A percentile compares a stretch with the other conserved stretches of the same genome.
These are phyloP conservation scores for Lindgomyces ingoldianus DNA, from an alignment of 495 filamentous ascomycete genomes.

Conservation along the genomic window DNA sequence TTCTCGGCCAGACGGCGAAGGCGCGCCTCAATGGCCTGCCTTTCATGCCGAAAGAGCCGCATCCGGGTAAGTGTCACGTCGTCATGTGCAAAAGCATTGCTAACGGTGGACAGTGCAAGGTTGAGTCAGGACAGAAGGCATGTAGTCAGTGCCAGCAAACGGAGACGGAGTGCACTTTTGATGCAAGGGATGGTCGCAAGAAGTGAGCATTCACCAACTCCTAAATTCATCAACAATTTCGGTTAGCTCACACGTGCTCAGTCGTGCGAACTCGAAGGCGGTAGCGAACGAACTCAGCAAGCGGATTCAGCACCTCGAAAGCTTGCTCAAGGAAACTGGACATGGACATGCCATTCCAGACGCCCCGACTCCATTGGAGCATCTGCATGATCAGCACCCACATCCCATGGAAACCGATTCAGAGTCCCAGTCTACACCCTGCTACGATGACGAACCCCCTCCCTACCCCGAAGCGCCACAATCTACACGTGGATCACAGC, in stretches of 20 bases:
- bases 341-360: constrained; percentile 8
- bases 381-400: not conserved
- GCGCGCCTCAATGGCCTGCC: constrained; percentile 19
- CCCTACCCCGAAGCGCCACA: constrained; percentile 3
- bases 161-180: constrained; percentile 5
- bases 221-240: too few species aligned
- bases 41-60: constrained; percentile 21
- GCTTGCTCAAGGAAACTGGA: constrained; percentile 9
- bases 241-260: not conserved
- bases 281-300: constrained; percentile 25
- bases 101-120: constrained; percentile 1
- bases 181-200: constrained; percentile 15
- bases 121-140: constrained; percentile 11
- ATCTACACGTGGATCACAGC: not conserved
- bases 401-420: constrained; percentile 13
- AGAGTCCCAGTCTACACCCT: constrained; percentile 14
- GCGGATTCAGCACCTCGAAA: constrained; percentile 15
- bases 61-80: constrained; percentile 5
- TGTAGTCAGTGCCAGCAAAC: constrained; percentile 18
- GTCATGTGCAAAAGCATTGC: not conserved
- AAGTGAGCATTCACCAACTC: constrained; percentile 3
- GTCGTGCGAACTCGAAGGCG: constrained; percentile 19
- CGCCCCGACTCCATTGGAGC: not conserved
- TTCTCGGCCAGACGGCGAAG: constrained; percentile 18
- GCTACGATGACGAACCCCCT: constrained; percentile 12